phyloP scores from a whole-genome alignment of 2,329 filamentous ascomycete species.

The Fulvia fulva region DNA sequence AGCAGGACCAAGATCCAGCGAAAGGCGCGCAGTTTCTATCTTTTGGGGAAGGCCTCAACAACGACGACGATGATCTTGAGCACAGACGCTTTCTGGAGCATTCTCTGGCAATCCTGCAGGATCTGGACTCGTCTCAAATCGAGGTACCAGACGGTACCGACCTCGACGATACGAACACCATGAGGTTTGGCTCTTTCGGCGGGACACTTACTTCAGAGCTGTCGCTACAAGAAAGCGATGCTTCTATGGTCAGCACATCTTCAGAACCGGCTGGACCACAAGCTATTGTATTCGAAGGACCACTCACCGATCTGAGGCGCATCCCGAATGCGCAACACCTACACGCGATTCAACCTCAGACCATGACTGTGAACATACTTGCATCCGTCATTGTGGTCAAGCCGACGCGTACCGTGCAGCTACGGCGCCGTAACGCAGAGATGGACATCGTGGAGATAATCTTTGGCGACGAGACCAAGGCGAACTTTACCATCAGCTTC shows the following conservation, averaged over 20 bases:
- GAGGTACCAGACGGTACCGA: slow-evolving; percentile 22
- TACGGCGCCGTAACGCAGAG: slow-evolving; percentile 46
- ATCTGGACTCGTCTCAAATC: slow-evolving; percentile 60
- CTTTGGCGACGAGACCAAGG: slow-evolving; percentile 78
- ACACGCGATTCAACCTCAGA: slow-evolving; percentile 67
- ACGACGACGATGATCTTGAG: slow-evolving; percentile 18
- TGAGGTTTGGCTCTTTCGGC: slow-evolving; percentile 37
- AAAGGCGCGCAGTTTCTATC: slow-evolving; percentile 29
- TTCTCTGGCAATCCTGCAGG: slow-evolving; percentile 68
- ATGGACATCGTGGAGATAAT: slow-evolving; percentile 71
- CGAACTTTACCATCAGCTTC: slow-evolving; percentile 77
- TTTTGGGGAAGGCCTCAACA: slow-evolving; percentile 13
- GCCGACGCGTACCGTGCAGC: slow-evolving; percentile 63
- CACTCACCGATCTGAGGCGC: slow-evolving; percentile 62
- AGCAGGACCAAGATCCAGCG: background rate
- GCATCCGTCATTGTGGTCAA: slow-evolving; percentile 72
- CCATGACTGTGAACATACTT: slow-evolving; percentile 77
- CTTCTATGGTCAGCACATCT: slow-evolving; percentile 9
- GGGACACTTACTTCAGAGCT: slow-evolving; percentile 21
- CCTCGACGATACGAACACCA: slow-evolving; percentile 33
- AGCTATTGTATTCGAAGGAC: slow-evolving; percentile 39
- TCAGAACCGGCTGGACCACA: slow-evolving; percentile 10
- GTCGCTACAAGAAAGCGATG: slow-evolving; percentile 25
- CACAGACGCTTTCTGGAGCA: slow-evolving; percentile 69
- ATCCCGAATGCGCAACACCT: slow-evolving; percentile 67